Evolutionary conservation across 495 filamentous ascomycete genomes (phyloP).

Genomic region (Penicillium soppii): DNA sequence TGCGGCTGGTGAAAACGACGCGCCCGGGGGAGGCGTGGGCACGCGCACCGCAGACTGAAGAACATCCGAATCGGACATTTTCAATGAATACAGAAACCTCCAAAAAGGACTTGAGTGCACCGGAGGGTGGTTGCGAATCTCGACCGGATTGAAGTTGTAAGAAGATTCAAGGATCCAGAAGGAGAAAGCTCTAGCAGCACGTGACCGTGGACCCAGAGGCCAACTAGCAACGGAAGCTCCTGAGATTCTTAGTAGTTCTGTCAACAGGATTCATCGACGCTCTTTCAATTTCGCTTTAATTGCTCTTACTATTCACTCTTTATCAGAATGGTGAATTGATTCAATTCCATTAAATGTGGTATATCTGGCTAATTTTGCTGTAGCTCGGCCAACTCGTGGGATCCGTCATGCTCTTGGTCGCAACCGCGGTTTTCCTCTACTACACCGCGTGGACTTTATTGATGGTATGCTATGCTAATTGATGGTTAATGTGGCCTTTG

Average conservation of each 20-base stretch:
- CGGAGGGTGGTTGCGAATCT: conserved; percentile 15
- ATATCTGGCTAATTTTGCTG: conserved; percentile 5
- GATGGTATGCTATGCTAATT: conserved; percentile 70
- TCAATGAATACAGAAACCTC: conserved; percentile 12
- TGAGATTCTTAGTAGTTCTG: conserved; percentile 6
- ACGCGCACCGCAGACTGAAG: conserved; percentile 68
- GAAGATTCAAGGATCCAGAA: conserved; percentile 13
- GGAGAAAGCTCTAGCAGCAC: conserved; percentile 31
- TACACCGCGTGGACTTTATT: conserved; percentile 97
- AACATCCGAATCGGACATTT: conserved; percentile 49
- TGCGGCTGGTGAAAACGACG: conserved; percentile 46
- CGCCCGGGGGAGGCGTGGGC: conserved; percentile 61
- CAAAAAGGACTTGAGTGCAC: conserved; percentile 3
- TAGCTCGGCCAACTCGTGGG: conserved; percentile 96
- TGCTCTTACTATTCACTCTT: conserved; percentile 8
- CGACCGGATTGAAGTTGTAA: conserved; percentile 3
- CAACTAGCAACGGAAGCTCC: conserved; percentile 7
- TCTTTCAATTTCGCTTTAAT: conserved; percentile 4
- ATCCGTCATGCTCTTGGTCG: conserved; percentile 95
- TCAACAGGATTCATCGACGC: conserved; percentile 5
- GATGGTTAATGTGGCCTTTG: not conserved
- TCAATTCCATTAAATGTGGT: not conserved
- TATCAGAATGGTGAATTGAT: conserved; percentile 27
- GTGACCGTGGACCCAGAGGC: conserved; percentile 4
- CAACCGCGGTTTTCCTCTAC: conserved; percentile 95